These are phyloP conservation scores for Candida piceae DNA, from an alignment of 805 yeast species.

Conservation along the genomic window DNA sequence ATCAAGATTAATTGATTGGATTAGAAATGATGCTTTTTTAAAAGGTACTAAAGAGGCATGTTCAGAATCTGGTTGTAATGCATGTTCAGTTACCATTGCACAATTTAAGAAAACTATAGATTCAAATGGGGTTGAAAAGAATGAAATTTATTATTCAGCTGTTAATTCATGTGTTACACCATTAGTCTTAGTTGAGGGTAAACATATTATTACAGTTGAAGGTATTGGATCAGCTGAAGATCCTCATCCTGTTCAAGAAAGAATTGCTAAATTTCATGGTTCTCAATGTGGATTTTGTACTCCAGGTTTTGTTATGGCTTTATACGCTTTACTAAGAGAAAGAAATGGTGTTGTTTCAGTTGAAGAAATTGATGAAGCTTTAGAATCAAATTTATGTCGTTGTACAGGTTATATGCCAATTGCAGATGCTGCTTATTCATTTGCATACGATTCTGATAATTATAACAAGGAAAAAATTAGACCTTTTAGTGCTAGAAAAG, in stretches of 20 bases:
- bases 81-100: slow-evolving; percentile 41
- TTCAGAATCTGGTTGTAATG: slow-evolving; percentile 49
- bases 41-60: slow-evolving; percentile 46
- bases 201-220: slow-evolving; percentile 42
- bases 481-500: slow-evolving; percentile 13
- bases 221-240: slow-evolving; percentile 37
- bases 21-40: slow-evolving; percentile 32
- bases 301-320: slow-evolving; percentile 46
- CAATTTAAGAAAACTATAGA: slow-evolving; percentile 23
- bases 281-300: slow-evolving; percentile 50
- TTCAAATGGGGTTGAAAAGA: slow-evolving; percentile 8
- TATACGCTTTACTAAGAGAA: slow-evolving; percentile 37
- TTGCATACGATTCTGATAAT: slow-evolving; percentile 32
- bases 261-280: slow-evolving; percentile 44
- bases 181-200: slow-evolving; percentile 39
- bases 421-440: slow-evolving; percentile 41
- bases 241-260: slow-evolving; percentile 46
- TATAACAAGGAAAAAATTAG: slow-evolving; percentile 22
- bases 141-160: slow-evolving; percentile 32
- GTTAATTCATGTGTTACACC: slow-evolving; percentile 46
- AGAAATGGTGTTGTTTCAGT: slow-evolving; percentile 32
- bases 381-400: slow-evolving; percentile 44
- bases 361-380: slow-evolving; percentile 37
- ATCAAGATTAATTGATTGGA: slow-evolving; percentile 39
- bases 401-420: slow-evolving; percentile 49